Percentiles rank a stretch among this genome's conserved stretches.
Conservation (phyloP, 495 filamentous ascomycete species). For the Trypethelium eluteriae region DNA sequence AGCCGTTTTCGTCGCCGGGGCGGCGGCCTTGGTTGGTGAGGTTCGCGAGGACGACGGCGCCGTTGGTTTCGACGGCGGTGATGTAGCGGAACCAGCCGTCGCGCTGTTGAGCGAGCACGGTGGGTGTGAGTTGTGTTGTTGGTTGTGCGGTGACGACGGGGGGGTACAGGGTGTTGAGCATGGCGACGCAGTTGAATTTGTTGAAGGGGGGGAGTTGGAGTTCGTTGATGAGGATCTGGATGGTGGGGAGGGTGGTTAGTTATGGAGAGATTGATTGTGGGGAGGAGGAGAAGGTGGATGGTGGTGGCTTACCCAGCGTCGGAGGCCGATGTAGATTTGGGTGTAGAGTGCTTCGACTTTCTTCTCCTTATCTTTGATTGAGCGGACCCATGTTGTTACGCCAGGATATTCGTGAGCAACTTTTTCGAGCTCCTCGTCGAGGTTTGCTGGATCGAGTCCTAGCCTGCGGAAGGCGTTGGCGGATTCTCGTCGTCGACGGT, state of each 20-base stretch:
- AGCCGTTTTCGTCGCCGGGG: conserved; percentile 48
- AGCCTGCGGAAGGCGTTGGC: conserved; percentile 75
- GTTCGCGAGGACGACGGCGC: conserved; percentile 47
- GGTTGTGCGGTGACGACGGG: conserved; percentile 41
- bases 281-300: not conserved
- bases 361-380: conserved; percentile 47
- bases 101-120: conserved; percentile 51
- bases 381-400: conserved; percentile 48
- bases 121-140: conserved; percentile 48
- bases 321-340: conserved; percentile 57
- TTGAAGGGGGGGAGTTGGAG: conserved; percentile 57
- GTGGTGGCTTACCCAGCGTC: conserved; percentile 55
- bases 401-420: conserved; percentile 44
- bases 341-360: conserved; percentile 57
- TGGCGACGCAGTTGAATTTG: conserved; percentile 63
- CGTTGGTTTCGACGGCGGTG: conserved; percentile 51
- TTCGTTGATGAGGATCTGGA: conserved; percentile 61
- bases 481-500: conserved; percentile 60
- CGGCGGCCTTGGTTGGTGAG: conserved; percentile 48
- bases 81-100: conserved; percentile 63
- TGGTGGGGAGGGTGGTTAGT: conserved; percentile 12
- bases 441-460: conserved; percentile 49
- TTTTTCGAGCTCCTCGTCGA: conserved; percentile 38
- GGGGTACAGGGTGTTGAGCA: conserved; percentile 73
- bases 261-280: not conserved